phyloP scores from a whole-genome alignment of 129 eudicot species.

The Erigeron canadensis region DNA sequence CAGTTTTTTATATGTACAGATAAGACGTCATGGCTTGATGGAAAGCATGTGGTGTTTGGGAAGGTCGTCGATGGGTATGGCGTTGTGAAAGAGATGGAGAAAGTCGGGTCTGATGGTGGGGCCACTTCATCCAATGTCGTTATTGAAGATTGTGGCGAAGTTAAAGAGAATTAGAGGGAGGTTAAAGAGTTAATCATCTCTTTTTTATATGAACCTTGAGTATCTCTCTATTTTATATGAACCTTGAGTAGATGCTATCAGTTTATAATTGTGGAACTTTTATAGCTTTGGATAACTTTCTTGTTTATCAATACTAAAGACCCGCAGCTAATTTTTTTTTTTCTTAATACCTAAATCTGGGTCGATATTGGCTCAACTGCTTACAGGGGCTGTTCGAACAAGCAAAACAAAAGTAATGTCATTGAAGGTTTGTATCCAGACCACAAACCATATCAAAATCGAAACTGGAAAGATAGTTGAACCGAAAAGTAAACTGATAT shows the following conservation, averaged over 20 bases:
- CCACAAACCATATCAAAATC: too few species aligned
- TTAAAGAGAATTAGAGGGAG: slow-evolving; percentile 55
- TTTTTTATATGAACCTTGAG: neutral
- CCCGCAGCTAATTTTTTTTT: too few species aligned
- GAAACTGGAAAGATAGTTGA: too few species aligned
- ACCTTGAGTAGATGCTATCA: neutral
- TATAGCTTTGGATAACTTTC: slow-evolving; percentile 13
- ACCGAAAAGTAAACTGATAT: too few species aligned
- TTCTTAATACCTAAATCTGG: too few species aligned
- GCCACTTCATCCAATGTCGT: slow-evolving; percentile 41
- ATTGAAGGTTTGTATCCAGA: too few species aligned
- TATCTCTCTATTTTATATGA: neutral
- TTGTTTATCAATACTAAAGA: neutral
- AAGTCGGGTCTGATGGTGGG: slow-evolving; percentile 60
- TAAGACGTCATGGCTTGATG: slow-evolving; percentile 80
- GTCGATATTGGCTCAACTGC: too few species aligned
- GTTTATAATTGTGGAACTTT: neutral
- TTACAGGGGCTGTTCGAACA: too few species aligned
- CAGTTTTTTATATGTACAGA: slow-evolving; percentile 84
- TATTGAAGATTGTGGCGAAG: slow-evolving; percentile 82
- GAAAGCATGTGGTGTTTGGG: slow-evolving; percentile 91
- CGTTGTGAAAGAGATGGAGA: slow-evolving; percentile 76
- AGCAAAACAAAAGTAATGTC: too few species aligned
- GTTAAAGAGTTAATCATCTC: slow-evolving; percentile 34
- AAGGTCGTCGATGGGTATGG: slow-evolving; percentile 77